Base-by-base conservation (phyloP, 352 stramenopile species). In the Nannochloropsis limnetica region DNA sequence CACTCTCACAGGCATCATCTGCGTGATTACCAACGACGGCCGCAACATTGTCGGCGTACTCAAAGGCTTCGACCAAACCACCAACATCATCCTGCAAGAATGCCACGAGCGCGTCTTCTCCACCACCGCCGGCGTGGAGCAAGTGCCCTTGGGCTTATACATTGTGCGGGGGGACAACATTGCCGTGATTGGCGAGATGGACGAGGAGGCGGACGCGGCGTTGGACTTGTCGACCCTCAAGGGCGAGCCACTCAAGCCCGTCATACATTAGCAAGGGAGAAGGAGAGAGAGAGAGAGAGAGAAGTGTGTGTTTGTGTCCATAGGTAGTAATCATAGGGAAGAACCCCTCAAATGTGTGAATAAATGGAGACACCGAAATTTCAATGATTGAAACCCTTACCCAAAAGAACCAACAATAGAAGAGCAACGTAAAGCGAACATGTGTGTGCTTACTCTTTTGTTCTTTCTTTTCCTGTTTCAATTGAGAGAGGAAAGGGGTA, bases 141-240 rank as follows among this genome's bases (percentile, higher is more conserved):
- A 91, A 25, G 91, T 95, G 23, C 89, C 93, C 82, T 88, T 97
- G 8, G 94, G 94, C 29, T 87, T 97, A 27, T 96, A 96, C 84
- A 96, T 97, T 83, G 90, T 97, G 54, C 91, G 94, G 69, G 94
- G 93, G 25, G 93, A 97, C 88, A 97, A 97, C 87, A 95, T 96
- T 68, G 85, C 85, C 68, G 68, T 88, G 22, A 81, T 88, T 54
- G 85, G 85, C n/a, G 83, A 88, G 80, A 68, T 88, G 27, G 89
- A 93, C 2, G 91, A 94, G 32, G 90, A 94, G 79, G 91, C 92
- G 74, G 92, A 95, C 85, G 91, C 93, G 81, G 88, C 93, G 88
- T 91, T 93, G 83, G 93, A 97, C 84, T 89, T 96, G 80, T 91
- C 93, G 82, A 89, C 93, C 85, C 91, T 93, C 32, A 88, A 90